Percentiles rank a stretch among this genome's conserved stretches.
These are phyloP conservation scores for Lactarius sp. DNA, from an alignment of 768 basidiomycete genomes.

Conservation along the genomic window DNA sequence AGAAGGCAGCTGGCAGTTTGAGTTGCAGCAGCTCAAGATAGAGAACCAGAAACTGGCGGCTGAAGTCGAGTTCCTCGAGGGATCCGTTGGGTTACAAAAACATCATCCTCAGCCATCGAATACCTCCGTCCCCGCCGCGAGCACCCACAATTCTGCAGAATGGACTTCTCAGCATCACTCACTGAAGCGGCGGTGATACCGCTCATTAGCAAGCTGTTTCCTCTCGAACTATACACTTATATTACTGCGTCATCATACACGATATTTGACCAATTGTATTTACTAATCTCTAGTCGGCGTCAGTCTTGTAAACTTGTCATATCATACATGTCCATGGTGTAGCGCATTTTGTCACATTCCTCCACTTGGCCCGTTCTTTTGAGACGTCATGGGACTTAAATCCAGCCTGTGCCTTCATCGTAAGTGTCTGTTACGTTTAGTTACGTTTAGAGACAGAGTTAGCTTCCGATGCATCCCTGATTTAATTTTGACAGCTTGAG, in stretches of 20 bases:
- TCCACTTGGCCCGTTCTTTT: background rate
- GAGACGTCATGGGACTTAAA: background rate
- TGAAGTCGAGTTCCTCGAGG: constrained; percentile 46
- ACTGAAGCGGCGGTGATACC: constrained; percentile 18
- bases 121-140: background rate
- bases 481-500: background rate
- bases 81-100: constrained; percentile 11
- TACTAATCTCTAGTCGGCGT: constrained; percentile 15
- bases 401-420: background rate
- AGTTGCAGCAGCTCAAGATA: constrained; percentile 77
- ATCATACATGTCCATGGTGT: constrained; percentile 13
- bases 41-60: constrained; percentile 61
- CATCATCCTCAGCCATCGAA: constrained; percentile 15
- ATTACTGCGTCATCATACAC: constrained; percentile 12
- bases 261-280: constrained; percentile 19
- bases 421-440: constrained; percentile 8
- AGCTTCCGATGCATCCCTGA: constrained; percentile 1
- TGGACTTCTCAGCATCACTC: constrained; percentile 16
- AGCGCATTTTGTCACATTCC: constrained; percentile 13
- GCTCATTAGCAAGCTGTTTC: background rate
- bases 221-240: constrained; percentile 10
- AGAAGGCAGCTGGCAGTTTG: constrained; percentile 89
- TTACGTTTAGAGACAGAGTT: constrained; percentile 10
- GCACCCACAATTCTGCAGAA: constrained; percentile 8
- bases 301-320: constrained; percentile 21